Percentiles rank a stretch among this genome's conserved stretches.
Conservation (phyloP, 2,329 filamentous ascomycete genomes). For the Xylaria sp. region DNA sequence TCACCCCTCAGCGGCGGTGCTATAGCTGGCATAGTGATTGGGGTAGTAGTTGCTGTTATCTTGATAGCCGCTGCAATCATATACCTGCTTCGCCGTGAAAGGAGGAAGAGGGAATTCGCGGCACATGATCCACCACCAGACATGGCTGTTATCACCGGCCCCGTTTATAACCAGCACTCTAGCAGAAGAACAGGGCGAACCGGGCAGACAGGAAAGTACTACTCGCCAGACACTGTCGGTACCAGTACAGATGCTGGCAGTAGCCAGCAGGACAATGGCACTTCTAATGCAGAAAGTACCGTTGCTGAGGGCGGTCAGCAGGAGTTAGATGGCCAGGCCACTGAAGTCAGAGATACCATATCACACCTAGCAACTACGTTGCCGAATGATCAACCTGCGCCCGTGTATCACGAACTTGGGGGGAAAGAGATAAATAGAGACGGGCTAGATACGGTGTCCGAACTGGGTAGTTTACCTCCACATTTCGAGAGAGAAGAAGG, state of each 20-base stretch:
- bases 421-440: conserved; percentile 29
- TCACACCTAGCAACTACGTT: conserved; percentile 30
- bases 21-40: conserved; percentile 37
- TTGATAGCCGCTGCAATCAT: conserved; percentile 19
- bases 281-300: conserved; percentile 4
- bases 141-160: conserved; percentile 38
- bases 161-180: conserved; percentile 37
- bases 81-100: conserved; percentile 30
- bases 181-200: conserved; percentile 22
- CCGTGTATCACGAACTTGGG: conserved; percentile 38
- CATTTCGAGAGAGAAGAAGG: conserved; percentile 20
- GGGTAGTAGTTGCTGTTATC: conserved; percentile 21
- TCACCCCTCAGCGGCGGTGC: conserved; percentile 28
- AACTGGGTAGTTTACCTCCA: conserved; percentile 21
- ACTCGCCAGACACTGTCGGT: conserved; percentile 34
- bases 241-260: conserved; percentile 21
- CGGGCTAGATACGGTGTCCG: conserved; percentile 18
- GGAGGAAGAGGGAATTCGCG: conserved; percentile 29
- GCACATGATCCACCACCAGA: conserved; percentile 34
- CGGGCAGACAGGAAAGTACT: conserved; percentile 23
- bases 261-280: conserved; percentile 3
- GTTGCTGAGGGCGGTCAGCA: conserved; percentile 16
- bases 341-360: neutral
- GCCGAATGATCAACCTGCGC: conserved; percentile 19
- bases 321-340: conserved; percentile 17